Base-by-base conservation (phyloP, 768 basidiomycete species). In the Scleroderma bovista region DNA sequence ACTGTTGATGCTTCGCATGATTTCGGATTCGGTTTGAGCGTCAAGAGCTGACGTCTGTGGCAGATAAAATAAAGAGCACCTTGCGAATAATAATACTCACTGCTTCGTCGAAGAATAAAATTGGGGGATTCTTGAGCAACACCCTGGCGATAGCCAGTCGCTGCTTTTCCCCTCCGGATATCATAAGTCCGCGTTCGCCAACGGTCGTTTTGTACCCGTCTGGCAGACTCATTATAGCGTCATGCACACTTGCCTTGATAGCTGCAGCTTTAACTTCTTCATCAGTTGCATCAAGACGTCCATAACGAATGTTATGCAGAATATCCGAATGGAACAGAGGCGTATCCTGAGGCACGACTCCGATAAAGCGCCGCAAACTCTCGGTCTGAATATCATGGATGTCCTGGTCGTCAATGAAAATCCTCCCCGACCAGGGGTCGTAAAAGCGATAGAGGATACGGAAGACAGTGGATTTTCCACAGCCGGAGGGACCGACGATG, bases 111-210 rank as follows among this genome's bases (percentile, higher is more conserved):
- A 99, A 99, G 73, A 98, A 97, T 59, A 98, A 61, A 58, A 98
- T 97, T 12, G 88, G 86, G 0, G 96, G 94, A 65, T 99, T 88
- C 71, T 98, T 97, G 44, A 98, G 69, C 59, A 99, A 68, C 31
- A 94, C 84, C 22, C 96, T 74, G 20, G 96, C 96, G 16, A 99
- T 90, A 3, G 96, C 96, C 58, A 99, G 69, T 45, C 96, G 71
- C 73, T 99, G 96, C 69, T 99, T 99, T 77, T 99, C 96, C 1
- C 96, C 96, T 0, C 96, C 96, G 33, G 91, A 94, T 43, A 99
- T 91, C 96, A 99, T 99, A 63, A 97, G 66, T 5, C 96, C 96
- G 36, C 96, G 72, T 69, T 99, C 96, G 1, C 96, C 96, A 20
- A 99, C 96, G 60, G 86, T 86, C 2, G 96, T 98, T 36, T 69